Conservation (phyloP, 2,329 filamentous ascomycete species). For the Thermomyces lanuginosus region DNA sequence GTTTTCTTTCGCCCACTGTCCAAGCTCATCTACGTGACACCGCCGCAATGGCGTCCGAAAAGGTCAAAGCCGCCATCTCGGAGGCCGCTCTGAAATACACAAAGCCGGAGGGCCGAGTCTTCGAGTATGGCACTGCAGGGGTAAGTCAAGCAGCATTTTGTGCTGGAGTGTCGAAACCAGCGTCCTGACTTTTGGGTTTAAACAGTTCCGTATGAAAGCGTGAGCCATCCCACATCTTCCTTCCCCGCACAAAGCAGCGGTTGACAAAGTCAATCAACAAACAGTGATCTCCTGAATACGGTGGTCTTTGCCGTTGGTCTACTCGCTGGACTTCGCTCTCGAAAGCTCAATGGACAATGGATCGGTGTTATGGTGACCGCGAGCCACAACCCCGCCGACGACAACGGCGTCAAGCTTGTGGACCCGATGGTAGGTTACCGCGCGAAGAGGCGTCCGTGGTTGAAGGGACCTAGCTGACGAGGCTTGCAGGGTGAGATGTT, state of each 20-base stretch:
- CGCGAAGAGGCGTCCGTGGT: not conserved
- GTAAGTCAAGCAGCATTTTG: constrained; percentile 24
- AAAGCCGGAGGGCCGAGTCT: constrained; percentile 35
- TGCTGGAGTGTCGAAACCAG: constrained; percentile 5
- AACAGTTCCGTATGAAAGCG: constrained; percentile 60
- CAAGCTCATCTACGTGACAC: constrained; percentile 1
- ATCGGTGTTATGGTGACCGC: constrained; percentile 96
- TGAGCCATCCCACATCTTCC: constrained; percentile 25
- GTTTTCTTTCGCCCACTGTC: not conserved
- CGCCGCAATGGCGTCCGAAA: constrained; percentile 27
- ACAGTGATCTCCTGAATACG: constrained; percentile 64
- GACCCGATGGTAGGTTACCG: constrained; percentile 57
- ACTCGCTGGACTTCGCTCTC: constrained; percentile 71
- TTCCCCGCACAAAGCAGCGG: constrained; percentile 12
- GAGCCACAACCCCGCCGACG: constrained; percentile 75
- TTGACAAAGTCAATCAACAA: constrained; percentile 10
- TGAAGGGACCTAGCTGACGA: constrained; percentile 8
- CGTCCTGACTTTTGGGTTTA: too few relatives aligned
- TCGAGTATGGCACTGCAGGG: constrained; percentile 45
- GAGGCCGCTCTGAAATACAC: constrained; percentile 33
- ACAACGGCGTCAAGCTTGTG: constrained; percentile 90
- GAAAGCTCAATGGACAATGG: constrained; percentile 74
- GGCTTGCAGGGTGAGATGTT: constrained; percentile 68
- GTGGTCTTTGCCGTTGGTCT: constrained; percentile 87
- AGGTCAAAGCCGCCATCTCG: constrained; percentile 29